Base-by-base conservation (phyloP, 805 yeast species). In the Saccharomycopsis fermentans region DNA sequence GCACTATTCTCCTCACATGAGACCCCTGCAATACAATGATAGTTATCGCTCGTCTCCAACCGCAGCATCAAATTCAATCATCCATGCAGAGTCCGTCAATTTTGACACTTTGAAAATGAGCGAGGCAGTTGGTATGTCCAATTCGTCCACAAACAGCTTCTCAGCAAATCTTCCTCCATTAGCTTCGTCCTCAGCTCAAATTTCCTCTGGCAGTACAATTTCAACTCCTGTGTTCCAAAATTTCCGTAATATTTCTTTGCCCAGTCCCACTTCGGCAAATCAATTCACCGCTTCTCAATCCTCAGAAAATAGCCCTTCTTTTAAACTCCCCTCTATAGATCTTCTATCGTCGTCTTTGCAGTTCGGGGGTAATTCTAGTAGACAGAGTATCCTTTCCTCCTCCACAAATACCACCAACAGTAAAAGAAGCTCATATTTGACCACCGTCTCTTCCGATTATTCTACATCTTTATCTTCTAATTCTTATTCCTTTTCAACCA, bases 381-480 rank as follows among this genome's bases (percentile, higher is more conserved):
- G 50, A 32, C 63, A 58, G 34, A 58, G 62, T 27, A 52, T 59
- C 2, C 50, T 56, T 35, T 55, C 57, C n/a, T 29, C 53, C 9
- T 48, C 62, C 17, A 55, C 43, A 51, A 29, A 48, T 35, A 19
- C 58, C 40, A 9, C 57, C 27, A 19, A 24, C 16, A 47, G 34
- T 21, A 58, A 58, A 35, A 48, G 62, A 47, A 39, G 35, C 16
- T 51, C 56, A 14, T 61, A 52, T 37, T 26, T 61, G 6, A 59
- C 63, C 47, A 61, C 62, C 6, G 56, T 62, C 4, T 61, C 63
- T 43, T 43, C 50, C 6, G 50, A 43, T 43, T 43, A 43, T 21
- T 43, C 50, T 4, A 21, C 50, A 14, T 43, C 50, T 9, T 43
- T 43, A 14, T 43, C 50, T 21, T 43, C 50, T 8, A 43, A 43